These are phyloP conservation scores for Hyaloperonospora brassicae DNA, from an alignment of 352 stramenopile species.

Conservation along the genomic window DNA sequence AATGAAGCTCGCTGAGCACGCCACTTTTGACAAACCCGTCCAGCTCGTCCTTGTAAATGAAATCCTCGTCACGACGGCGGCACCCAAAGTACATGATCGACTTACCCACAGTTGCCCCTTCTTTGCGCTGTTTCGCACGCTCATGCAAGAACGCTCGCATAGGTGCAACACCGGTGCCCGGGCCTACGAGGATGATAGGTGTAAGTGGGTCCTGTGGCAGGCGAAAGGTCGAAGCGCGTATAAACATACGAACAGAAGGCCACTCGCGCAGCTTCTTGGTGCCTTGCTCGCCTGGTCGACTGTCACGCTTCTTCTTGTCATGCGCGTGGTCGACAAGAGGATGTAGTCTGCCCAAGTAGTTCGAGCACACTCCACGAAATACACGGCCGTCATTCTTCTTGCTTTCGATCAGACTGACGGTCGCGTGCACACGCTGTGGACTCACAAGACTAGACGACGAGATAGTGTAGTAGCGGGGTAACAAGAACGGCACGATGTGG, in stretches of 20 bases:
- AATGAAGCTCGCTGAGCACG: conserved; percentile 85
- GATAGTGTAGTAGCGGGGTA: conserved; percentile 97
- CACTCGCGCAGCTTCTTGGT: conserved; percentile 56
- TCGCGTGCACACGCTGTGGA: conserved; percentile 90
- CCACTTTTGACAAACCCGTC: conserved; percentile 73
- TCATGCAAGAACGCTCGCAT: conserved; percentile 97
- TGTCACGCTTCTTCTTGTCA: conserved; percentile 67
- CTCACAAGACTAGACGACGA: conserved; percentile 90
- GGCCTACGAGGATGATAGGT: conserved; percentile 93
- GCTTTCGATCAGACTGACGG: conserved; percentile 88
- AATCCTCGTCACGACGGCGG: conserved; percentile 78
- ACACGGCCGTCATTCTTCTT: conserved; percentile 64
- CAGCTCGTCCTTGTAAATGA: conserved; percentile 90
- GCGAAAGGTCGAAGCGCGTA: conserved; percentile 93
- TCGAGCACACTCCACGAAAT: conserved; percentile 92
- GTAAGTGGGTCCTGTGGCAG: conserved; percentile 80
- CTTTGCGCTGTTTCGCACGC: conserved; percentile 64
- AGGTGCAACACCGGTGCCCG: conserved; percentile 94
- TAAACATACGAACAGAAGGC: conserved; percentile 84
- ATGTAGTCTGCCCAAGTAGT: conserved; percentile 76
- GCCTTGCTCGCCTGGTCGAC: conserved; percentile 63
- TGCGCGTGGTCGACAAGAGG: conserved; percentile 29
- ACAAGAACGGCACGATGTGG: conserved; percentile 87
- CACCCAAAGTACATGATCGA: conserved; percentile 93
- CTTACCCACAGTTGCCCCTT: conserved; percentile 52